Evolutionary conservation across 2,329 filamentous ascomycete genomes (phyloP).

Genomic region (Trichoderma afroharzianum): DNA sequence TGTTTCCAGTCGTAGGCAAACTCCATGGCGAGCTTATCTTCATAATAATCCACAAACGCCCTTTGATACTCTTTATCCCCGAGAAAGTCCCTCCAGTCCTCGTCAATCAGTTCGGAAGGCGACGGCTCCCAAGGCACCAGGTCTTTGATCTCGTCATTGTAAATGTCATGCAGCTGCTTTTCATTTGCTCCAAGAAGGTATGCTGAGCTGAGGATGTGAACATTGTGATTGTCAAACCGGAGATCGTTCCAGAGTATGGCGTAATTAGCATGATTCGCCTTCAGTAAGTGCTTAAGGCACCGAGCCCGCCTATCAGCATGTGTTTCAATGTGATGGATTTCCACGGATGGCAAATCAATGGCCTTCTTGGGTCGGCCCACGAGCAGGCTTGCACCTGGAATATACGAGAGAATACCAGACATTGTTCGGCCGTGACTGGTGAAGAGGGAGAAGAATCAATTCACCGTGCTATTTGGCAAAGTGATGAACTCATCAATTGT

Average conservation of each 20-base stretch:
- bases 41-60: constrained; percentile 91
- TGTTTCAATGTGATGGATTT: constrained; percentile 76
- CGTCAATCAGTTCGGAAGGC: constrained; percentile 74
- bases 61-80: constrained; percentile 80
- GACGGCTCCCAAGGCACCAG: constrained; percentile 81
- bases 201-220: constrained; percentile 78
- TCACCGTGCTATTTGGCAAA: background rate
- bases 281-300: constrained; percentile 84
- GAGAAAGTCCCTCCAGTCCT: constrained; percentile 84
- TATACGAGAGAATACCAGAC: constrained; percentile 34
- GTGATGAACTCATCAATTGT: background rate
- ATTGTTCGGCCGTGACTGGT: constrained; percentile 21
- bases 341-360: constrained; percentile 62
- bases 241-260: constrained; percentile 75
- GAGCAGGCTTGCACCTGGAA: constrained; percentile 30
- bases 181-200: constrained; percentile 77
- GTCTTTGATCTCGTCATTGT: constrained; percentile 68
- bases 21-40: constrained; percentile 74
- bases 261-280: constrained; percentile 88
- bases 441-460: background rate
- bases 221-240: constrained; percentile 76
- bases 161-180: constrained; percentile 72
- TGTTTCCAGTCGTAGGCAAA: constrained; percentile 81
- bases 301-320: constrained; percentile 73
- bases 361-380: constrained; percentile 29